A percentile compares a stretch with the other conserved stretches of the same genome.
Evolutionary conservation across 2,329 filamentous ascomycete species (phyloP).

Genomic region (Furcasterigmium furcatum): DNA sequence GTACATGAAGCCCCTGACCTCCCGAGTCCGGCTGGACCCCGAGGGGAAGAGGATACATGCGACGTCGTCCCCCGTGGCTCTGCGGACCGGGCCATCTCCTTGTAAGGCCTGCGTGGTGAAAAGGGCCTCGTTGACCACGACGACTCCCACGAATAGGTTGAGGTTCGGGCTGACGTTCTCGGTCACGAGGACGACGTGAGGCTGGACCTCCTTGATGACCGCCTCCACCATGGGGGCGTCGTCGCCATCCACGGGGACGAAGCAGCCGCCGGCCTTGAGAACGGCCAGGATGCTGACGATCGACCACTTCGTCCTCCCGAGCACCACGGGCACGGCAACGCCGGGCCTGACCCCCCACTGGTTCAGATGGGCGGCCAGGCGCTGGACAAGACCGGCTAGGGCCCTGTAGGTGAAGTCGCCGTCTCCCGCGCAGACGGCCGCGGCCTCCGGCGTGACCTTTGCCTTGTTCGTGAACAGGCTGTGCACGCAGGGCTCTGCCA

Average conservation of each 20-base stretch:
- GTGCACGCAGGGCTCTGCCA: constrained; percentile 42
- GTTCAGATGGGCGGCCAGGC: constrained; percentile 41
- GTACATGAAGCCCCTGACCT: constrained; percentile 59
- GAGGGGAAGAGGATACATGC: constrained; percentile 62
- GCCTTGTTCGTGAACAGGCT: constrained; percentile 40
- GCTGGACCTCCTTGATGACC: constrained; percentile 38
- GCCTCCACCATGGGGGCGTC: constrained; percentile 36
- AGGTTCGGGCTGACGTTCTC: constrained; percentile 37
- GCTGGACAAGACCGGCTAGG: constrained; percentile 31
- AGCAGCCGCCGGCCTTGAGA: constrained; percentile 55
- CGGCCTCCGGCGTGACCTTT: constrained; percentile 30
- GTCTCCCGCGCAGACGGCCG: constrained; percentile 41
- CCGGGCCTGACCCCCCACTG: constrained; percentile 47
- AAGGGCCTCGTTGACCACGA: constrained; percentile 38
- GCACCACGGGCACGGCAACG: constrained; percentile 60
- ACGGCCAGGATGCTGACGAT: constrained; percentile 69
- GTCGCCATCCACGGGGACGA: constrained; percentile 46
- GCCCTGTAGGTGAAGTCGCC: constrained; percentile 39
- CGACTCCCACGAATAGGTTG: constrained; percentile 33
- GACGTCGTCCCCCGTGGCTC: constrained; percentile 30
- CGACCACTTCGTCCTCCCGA: constrained; percentile 67
- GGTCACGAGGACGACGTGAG: constrained; percentile 40
- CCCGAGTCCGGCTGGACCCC: constrained; percentile 44
- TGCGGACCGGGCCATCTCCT: constrained; percentile 22
- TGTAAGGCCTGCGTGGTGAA: constrained; percentile 30